phyloP scores from a whole-genome alignment of 1,284 basidiomycete species.

The Fomitopsis palustris region DNA sequence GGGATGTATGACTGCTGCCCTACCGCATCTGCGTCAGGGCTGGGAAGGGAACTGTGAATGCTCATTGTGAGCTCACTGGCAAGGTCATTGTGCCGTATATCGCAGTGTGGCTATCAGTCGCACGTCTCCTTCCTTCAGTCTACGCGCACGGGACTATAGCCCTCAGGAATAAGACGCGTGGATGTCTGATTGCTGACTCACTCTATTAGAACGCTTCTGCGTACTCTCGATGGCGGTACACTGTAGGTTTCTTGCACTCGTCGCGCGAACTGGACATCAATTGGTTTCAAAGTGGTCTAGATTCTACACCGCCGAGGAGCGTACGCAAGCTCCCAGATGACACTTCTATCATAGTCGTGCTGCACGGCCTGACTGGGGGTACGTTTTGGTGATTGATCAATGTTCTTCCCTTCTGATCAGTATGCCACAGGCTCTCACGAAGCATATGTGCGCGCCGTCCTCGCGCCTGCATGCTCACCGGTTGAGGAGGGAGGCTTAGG shows the following conservation, averaged over 20 bases:
- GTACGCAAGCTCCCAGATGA: constrained; percentile 52
- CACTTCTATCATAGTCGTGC: constrained; percentile 79
- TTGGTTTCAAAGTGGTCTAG: constrained; percentile 52
- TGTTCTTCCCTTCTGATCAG: neutral
- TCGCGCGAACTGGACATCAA: neutral
- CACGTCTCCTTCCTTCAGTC: too few species aligned
- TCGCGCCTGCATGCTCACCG: constrained; percentile 68
- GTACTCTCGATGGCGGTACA: constrained; percentile 67
- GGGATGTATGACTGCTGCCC: neutral
- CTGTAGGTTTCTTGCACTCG: constrained; percentile 39
- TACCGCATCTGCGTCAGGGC: too few species aligned
- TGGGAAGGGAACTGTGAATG: neutral
- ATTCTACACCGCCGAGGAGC: constrained; percentile 61
- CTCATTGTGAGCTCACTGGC: too few species aligned
- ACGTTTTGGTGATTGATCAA: constrained; percentile 10
- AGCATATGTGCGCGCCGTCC: constrained; percentile 81
- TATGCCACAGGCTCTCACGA: constrained; percentile 72
- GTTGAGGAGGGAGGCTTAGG: constrained; percentile 77
- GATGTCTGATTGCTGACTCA: neutral
- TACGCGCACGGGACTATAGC: too few species aligned
- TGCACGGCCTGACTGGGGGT: constrained; percentile 89
- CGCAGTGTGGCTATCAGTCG: too few species aligned
- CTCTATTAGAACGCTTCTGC: constrained; percentile 48
- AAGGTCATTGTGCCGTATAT: too few species aligned
- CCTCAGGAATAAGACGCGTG: too few species aligned